Base-by-base conservation (phyloP, 345 rosid species). In the Murraya paniculata region DNA sequence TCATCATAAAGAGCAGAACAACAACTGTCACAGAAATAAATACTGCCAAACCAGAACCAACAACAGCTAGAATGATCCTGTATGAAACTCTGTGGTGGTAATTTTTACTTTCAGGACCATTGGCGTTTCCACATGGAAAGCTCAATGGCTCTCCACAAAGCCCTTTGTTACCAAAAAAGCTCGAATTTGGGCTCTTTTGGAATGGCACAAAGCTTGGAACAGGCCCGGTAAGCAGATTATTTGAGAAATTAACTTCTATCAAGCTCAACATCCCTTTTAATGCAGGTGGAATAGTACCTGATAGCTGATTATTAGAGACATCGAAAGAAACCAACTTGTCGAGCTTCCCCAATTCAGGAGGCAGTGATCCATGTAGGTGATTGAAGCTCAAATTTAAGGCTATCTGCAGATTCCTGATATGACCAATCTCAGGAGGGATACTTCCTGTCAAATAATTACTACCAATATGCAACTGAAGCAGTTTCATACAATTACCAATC, bases 11-110 rank as follows among this genome's bases (percentile, higher is more conserved):
- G 77, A 96, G 90, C 57, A 94, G 79, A 83, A 96, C 97, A 78
- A 96, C 95, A 36, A 92, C 71, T 50, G 95, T 90, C 78, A 96
- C 97, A 0, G 98, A 90, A 65, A 86, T 81, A 80, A 96, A 96
- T 36, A 96, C 98, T 2, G 98, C 91, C 79, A 94, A 81, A 71
- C 98, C 97, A 16, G 98, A 96, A 73, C 99, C 98, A 57, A 96
- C 85, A 45, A 96, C 97, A 45, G 93, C 94, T 69, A 93, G 84
- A 76, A 95, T 89, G 77, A 90, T 85, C 86, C 89, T 87, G 88
- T 91, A 93, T 70, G 98, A 95, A 79, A 93, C 98, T 84, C 78
- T 88, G 83, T 90, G 99, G 81, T 83, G 94, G 85, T 87, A 88
- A 75, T 82, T 86, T 67, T 83, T 81, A 59, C 72, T 85, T 16